phyloP scores from a whole-genome alignment of 176 grass and related monocot genomes.

The Hordeum marinum region DNA sequence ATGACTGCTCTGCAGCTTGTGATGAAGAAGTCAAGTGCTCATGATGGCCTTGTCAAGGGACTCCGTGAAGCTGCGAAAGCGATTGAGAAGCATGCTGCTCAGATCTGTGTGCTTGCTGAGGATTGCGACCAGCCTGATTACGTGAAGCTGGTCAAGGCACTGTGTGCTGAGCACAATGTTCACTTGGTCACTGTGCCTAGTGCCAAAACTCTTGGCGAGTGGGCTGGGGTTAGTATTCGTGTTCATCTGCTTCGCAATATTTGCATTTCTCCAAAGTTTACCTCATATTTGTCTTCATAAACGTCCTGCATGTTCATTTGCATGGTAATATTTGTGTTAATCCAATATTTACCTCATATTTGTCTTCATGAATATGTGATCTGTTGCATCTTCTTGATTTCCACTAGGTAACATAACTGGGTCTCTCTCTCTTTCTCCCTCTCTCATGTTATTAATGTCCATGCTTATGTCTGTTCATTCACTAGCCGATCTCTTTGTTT shows the following conservation, averaged over 20 bases:
- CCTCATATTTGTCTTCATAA: too few relatives aligned
- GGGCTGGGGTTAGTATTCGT: slow-evolving; percentile 40
- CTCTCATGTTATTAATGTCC: neutral
- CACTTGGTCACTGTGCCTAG: slow-evolving; percentile 52
- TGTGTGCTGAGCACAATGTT: slow-evolving; percentile 63
- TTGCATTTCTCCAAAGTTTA: neutral
- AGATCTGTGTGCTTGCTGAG: slow-evolving; percentile 49
- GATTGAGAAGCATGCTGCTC: slow-evolving; percentile 58
- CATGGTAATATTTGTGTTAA: neutral
- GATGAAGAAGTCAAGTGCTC: slow-evolving; percentile 52
- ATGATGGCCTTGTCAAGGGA: slow-evolving; percentile 49
- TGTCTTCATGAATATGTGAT: neutral
- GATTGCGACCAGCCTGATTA: slow-evolving; percentile 67
- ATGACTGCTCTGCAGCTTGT: slow-evolving; percentile 61
- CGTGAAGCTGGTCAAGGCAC: slow-evolving; percentile 56
- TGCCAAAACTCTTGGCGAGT: slow-evolving; percentile 59
- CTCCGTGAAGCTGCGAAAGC: slow-evolving; percentile 50
- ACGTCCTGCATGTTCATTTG: neutral
- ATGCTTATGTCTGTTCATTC: neutral
- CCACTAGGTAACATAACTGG: neutral
- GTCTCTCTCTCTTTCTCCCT: too few relatives aligned
- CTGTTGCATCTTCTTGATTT: neutral
- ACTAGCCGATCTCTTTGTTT: neutral
- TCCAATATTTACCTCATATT: neutral
- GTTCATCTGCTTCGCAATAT: neutral